phyloP scores from a whole-genome alignment of 2,329 filamentous ascomycete genomes.

The Colletotrichum australisinense region DNA sequence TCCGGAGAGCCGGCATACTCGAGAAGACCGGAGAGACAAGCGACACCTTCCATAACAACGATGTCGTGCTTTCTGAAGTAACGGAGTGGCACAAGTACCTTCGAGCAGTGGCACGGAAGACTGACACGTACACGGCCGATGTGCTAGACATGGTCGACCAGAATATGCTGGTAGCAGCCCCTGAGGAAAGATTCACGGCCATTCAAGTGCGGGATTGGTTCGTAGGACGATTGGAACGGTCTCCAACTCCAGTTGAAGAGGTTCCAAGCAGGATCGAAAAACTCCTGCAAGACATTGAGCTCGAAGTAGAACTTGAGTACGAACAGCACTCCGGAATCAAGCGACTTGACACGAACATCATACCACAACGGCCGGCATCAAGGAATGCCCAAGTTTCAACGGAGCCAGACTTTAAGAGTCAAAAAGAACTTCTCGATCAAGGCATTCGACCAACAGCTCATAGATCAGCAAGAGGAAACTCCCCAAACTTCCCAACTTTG shows the following conservation, averaged over 20 bases:
- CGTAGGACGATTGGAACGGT: not conserved
- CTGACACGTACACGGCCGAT: constrained; percentile 37
- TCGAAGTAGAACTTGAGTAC: not conserved
- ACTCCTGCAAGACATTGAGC: not conserved
- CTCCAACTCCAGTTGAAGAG: not conserved
- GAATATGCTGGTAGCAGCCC: constrained; percentile 36
- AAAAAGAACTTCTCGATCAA: not conserved
- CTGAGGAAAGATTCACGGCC: not conserved
- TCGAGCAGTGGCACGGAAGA: constrained; percentile 20
- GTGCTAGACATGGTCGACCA: constrained; percentile 42
- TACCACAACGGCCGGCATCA: not conserved
- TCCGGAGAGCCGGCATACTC: not conserved
- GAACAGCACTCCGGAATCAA: not conserved
- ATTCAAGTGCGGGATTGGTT: not conserved
- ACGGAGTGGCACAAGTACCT: constrained; percentile 4
- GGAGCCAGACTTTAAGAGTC: not conserved
- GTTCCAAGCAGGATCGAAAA: not conserved
- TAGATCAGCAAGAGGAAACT: not conserved
- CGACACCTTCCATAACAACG: constrained; percentile 3
- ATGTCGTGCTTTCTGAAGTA: not conserved
- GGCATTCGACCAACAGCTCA: not conserved
- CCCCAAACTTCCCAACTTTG: not conserved
- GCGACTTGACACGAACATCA: not conserved
- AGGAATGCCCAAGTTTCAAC: not conserved
- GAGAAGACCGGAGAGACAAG: not conserved